Evolutionary conservation across 345 rosid species (phyloP).

Genomic region (Acer campestre): DNA sequence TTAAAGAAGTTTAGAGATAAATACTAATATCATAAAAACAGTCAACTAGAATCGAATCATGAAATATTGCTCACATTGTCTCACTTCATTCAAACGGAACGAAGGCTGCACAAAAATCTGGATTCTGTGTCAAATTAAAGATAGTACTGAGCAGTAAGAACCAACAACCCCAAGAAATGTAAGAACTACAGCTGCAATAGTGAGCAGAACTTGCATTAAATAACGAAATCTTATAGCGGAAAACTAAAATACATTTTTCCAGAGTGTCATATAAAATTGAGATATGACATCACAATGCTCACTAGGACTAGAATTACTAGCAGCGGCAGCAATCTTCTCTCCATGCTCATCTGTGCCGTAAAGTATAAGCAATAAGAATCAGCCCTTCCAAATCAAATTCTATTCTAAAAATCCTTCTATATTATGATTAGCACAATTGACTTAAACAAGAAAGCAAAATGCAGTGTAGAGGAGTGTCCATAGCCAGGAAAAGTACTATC

Average conservation of each 20-base stretch:
- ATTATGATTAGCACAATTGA: background rate
- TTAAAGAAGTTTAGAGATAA: background rate
- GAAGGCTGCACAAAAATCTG: conserved; percentile 88
- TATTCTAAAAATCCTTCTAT: background rate
- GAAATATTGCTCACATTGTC: conserved; percentile 10
- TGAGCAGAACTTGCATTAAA: background rate
- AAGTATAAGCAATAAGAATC: conserved; percentile 11
- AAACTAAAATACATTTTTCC: conserved; percentile 62
- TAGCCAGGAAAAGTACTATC: background rate
- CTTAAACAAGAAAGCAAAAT: background rate
- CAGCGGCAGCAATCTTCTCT: conserved; percentile 76
- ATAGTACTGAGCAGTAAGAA: too few species aligned
- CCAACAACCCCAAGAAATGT: background rate
- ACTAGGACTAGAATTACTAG: conserved; percentile 60
- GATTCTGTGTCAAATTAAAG: too few species aligned
- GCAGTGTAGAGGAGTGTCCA: background rate
- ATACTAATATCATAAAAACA: background rate
- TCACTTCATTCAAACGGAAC: conserved; percentile 82
- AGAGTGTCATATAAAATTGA: conserved; percentile 66
- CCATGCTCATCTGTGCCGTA: conserved; percentile 91
- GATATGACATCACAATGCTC: conserved; percentile 89
- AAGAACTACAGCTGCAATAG: conserved; percentile 10
- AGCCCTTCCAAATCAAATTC: background rate
- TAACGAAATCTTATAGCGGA: background rate
- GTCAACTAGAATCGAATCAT: background rate